These are phyloP conservation scores for Neurospora tetrasperma DNA, from an alignment of 495 filamentous ascomycete genomes.

Conservation along the genomic window DNA sequence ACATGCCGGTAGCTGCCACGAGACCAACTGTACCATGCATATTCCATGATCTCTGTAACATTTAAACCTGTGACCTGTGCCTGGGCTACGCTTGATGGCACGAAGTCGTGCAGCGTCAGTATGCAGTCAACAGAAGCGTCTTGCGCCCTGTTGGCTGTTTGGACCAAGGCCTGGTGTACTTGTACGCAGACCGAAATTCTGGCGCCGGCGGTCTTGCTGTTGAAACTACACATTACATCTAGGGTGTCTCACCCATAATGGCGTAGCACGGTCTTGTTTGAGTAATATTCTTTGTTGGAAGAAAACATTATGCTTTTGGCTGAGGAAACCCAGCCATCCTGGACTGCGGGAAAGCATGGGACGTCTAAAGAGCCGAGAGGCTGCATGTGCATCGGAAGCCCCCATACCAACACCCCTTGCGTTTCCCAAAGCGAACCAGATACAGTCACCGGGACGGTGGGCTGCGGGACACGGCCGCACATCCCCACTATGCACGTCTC, in stretches of 20 bases:
- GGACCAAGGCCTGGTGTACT: neutral
- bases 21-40: neutral
- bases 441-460: neutral
- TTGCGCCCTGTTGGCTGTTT: neutral
- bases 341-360: neutral
- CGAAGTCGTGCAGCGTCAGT: neutral
- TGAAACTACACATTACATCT: neutral
- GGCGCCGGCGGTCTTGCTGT: neutral
- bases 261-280: neutral
- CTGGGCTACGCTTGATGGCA: neutral
- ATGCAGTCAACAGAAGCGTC: neutral
- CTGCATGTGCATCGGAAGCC: neutral
- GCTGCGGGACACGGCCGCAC: conserved; percentile 12
- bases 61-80: neutral
- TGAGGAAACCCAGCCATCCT: neutral
- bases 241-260: neutral
- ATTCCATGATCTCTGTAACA: neutral
- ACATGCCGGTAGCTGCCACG: neutral
- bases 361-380: neutral
- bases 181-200: neutral
- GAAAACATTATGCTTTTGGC: neutral
- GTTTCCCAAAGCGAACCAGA: neutral
- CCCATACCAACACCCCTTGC: neutral
- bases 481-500: conserved; percentile 22
- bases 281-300: neutral